phyloP scores from a whole-genome alignment of 768 basidiomycete genomes.

The Suillus alpinus region DNA sequence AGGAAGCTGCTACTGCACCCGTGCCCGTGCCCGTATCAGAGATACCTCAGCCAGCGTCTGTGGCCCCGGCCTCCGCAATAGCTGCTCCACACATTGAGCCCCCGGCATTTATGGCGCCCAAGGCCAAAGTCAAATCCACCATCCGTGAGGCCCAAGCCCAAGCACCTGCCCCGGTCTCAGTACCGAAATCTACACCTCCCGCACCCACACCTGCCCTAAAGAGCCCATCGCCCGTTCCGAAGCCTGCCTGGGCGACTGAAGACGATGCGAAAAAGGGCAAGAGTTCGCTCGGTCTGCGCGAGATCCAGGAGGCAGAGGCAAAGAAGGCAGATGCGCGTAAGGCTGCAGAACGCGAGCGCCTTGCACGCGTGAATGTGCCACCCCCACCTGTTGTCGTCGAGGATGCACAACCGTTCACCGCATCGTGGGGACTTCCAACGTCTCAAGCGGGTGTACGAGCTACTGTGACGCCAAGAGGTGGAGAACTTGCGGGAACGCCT shows the following conservation, averaged over 20 bases:
- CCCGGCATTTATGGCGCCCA: constrained; percentile 21
- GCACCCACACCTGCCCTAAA: constrained; percentile 9
- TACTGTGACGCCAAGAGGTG: constrained; percentile 41
- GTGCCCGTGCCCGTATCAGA: constrained; percentile 4
- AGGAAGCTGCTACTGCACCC: constrained; percentile 15
- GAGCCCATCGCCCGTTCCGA: constrained; percentile 32
- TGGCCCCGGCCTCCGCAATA: constrained; percentile 8
- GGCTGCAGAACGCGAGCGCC: constrained; percentile 65
- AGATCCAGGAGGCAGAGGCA: constrained; percentile 93
- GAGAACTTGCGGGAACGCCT: constrained; percentile 24
- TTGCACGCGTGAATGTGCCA: constrained; percentile 45
- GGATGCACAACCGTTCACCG: constrained; percentile 58
- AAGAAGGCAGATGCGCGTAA: constrained; percentile 79
- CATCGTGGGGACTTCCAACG: constrained; percentile 84
- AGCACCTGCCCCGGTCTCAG: constrained; percentile 12
- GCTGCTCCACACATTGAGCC: constrained; percentile 11
- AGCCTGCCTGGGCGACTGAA: constrained; percentile 66
- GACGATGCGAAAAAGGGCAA: constrained; percentile 64
- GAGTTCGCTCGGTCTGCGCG: constrained; percentile 66
- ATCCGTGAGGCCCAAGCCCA: constrained; percentile 20
- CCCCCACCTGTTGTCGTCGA: constrained; percentile 41
- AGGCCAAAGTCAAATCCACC: constrained; percentile 26
- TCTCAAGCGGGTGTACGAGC: constrained; percentile 69
- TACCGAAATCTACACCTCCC: constrained; percentile 15
- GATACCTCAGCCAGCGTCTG: constrained; percentile 9